Base-by-base conservation (phyloP, 2,329 filamentous ascomycete species). In the Colletotrichum echinochloae region DNA sequence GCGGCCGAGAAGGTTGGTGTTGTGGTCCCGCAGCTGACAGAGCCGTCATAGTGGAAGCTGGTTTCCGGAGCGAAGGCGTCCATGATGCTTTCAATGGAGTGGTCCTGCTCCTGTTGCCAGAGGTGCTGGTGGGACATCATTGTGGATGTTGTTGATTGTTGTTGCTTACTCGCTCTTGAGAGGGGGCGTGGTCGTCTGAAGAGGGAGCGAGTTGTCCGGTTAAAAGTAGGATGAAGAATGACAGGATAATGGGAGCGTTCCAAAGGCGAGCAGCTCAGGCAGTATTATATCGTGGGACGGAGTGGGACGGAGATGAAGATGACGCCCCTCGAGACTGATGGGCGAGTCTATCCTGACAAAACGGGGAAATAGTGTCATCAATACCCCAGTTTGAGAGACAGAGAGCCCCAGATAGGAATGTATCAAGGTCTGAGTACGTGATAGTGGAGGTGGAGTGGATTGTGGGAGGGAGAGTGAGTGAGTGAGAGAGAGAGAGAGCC, bases 241-340 rank as follows among this genome's bases (percentile, higher is more conserved):
- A 73, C 71, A 66, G 66, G 72, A 65, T 72, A 46, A 70, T 70
- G 51, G 62, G 44, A 73, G 44, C 72, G 72, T 73, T 73, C 72
- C 72, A 75, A 70, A 74, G 73, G 76, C 73, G 79, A 79, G 75
- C 79, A 79, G 78, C 76, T 74, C 75, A 76, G 75, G 75, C 79
- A 76, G 82, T 83, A 80, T 82, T 83, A 83, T 83, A 83, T 74
- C 74, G 75, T 74, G 72, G 76, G 79, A 82, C 81, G 82, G 80
- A 75, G 74, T 72, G 72, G 74, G 73, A 72, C 61, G 63, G 62
- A 67, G 77, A 77, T 75, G 75, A 77, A 73, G 72, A 76, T 76
- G 74, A 75, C 74, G 77, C 66, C 70, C 70, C 71, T 60, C 52
- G 54, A 52, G 55, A 71, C 52, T 59, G 61, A 66, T 63, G 59